phyloP scores from a whole-genome alignment of 257 asterid species.

The Solanum commersonii region DNA sequence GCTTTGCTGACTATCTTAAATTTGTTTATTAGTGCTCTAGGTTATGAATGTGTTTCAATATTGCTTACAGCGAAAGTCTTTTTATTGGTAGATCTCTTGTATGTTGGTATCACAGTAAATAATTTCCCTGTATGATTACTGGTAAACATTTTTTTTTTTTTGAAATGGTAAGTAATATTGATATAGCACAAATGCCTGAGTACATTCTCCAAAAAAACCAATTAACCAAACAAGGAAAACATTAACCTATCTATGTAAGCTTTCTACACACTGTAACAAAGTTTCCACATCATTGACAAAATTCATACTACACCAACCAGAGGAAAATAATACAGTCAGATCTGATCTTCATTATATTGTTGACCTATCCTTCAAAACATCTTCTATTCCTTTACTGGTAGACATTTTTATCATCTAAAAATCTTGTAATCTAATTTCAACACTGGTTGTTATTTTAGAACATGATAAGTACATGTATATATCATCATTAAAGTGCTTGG shows the following conservation, averaged over 20 bases:
- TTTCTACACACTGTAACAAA: neutral
- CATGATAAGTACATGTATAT: neutral
- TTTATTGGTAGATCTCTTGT: neutral
- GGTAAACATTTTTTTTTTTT: neutral
- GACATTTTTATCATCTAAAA: neutral
- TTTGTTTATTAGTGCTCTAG: neutral
- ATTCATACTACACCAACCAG: neutral
- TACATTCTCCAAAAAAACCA: neutral
- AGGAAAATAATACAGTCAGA: neutral
- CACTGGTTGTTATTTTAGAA: neutral
- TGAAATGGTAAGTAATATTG: neutral
- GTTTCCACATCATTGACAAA: neutral
- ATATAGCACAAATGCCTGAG: neutral
- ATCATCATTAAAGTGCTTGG: neutral
- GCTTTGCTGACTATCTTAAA: neutral
- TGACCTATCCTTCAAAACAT: neutral
- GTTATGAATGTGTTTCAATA: neutral
- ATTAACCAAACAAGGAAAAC: neutral
- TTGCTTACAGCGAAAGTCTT: neutral
- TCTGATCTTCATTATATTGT: neutral
- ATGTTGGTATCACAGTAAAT: neutral
- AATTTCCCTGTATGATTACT: neutral
- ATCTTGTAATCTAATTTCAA: neutral
- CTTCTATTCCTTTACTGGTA: neutral
- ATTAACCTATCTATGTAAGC: neutral